These are phyloP conservation scores for Lactarius deliciosus DNA, from an alignment of 768 basidiomycete species.

Conservation along the genomic window DNA sequence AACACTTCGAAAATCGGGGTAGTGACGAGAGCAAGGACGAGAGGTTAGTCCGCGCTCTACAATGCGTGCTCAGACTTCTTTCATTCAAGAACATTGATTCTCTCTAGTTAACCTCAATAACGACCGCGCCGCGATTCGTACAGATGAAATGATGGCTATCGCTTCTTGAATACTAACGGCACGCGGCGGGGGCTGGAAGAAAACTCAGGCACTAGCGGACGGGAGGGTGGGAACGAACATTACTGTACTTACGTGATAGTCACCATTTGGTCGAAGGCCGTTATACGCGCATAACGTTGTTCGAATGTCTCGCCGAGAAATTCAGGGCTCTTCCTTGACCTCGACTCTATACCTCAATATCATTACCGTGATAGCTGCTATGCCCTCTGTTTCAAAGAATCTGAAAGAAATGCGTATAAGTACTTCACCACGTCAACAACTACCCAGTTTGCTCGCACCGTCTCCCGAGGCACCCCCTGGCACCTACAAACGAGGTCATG, in stretches of 20 bases:
- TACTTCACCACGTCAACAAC: background rate
- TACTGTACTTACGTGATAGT: background rate
- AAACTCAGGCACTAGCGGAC: background rate
- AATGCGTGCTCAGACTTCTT: too few species aligned
- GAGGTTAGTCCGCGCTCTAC: background rate
- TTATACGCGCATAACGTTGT: slow-evolving; percentile 38
- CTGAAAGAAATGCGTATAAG: slow-evolving; percentile 31
- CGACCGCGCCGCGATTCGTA: background rate
- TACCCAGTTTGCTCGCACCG: slow-evolving; percentile 16
- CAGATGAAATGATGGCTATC: slow-evolving; percentile 3
- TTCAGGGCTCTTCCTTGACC: slow-evolving; percentile 49
- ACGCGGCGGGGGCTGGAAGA: slow-evolving; percentile 25
- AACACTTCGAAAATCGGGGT: background rate
- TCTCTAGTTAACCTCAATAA: background rate
- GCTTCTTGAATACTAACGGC: slow-evolving; percentile 30
- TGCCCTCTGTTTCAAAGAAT: slow-evolving; percentile 50
- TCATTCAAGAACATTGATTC: background rate
- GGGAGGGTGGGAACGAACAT: too few species aligned
- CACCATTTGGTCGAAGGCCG: background rate
- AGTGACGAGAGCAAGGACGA: too few species aligned
- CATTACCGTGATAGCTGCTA: slow-evolving; percentile 48
- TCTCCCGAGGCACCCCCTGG: slow-evolving; percentile 30
- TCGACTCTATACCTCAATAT: slow-evolving; percentile 47
- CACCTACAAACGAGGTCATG: slow-evolving; percentile 10
- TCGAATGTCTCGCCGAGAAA: slow-evolving; percentile 47